Percentiles rank a stretch among this genome's conserved stretches.
phyloP scores from a whole-genome alignment of 1,284 basidiomycete species.

The Leccinum fuscescens region DNA sequence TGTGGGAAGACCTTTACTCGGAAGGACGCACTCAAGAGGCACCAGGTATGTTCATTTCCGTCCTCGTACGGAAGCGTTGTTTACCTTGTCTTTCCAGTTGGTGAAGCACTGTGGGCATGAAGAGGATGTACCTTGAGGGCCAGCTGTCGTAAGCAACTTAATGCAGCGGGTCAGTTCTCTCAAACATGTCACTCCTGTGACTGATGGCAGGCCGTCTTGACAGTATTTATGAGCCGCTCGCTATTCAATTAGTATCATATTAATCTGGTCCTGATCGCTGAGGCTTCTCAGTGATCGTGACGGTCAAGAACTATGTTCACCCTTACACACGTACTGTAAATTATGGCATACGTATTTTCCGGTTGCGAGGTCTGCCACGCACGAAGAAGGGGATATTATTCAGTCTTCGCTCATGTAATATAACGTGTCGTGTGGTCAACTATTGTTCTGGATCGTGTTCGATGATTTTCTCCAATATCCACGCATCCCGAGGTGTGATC shows the following conservation, averaged over 20 bases:
- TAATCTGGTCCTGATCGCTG: slow-evolving; percentile 26
- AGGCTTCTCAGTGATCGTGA: too few species aligned
- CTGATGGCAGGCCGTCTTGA: slow-evolving; percentile 16
- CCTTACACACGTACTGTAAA: slow-evolving; percentile 31
- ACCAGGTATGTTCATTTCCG: slow-evolving; percentile 53
- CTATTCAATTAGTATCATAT: slow-evolving; percentile 26
- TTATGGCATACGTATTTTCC: slow-evolving; percentile 29
- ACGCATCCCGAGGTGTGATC: slow-evolving; percentile 72
- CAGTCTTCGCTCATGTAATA: slow-evolving; percentile 24
- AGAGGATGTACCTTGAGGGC: slow-evolving; percentile 44
- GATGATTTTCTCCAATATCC: slow-evolving; percentile 64
- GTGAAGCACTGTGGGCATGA: slow-evolving; percentile 75
- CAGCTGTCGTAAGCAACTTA: slow-evolving; percentile 21
- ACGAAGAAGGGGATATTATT: slow-evolving; percentile 9
- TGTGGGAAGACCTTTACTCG: slow-evolving; percentile 82
- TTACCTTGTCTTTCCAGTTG: slow-evolving; percentile 44
- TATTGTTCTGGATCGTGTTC: slow-evolving; percentile 25
- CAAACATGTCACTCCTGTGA: slow-evolving; percentile 12
- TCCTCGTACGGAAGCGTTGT: slow-evolving; percentile 3
- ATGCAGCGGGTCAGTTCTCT: slow-evolving; percentile 17
- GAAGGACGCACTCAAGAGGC: slow-evolving; percentile 78
- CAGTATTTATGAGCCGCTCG: slow-evolving; percentile 9
- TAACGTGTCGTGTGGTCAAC: slow-evolving; percentile 19
- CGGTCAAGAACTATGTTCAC: slow-evolving; percentile 17
- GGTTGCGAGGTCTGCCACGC: slow-evolving; percentile 16